phyloP scores from a whole-genome alignment of 164 flowering plant species.

The Stephania yunnanensis region DNA sequence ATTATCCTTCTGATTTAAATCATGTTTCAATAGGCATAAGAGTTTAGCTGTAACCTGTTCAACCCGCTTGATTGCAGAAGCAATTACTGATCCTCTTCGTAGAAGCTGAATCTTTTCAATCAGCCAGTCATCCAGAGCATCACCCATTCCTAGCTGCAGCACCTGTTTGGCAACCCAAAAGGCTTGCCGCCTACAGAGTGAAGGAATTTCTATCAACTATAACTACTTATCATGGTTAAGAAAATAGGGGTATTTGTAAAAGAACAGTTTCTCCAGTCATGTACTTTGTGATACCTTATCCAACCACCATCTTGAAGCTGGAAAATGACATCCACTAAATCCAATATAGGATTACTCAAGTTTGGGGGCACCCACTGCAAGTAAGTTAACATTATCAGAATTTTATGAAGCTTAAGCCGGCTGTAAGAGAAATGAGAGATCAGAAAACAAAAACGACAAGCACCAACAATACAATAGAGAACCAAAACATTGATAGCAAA shows the following conservation, averaged over 20 bases:
- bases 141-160: slow-evolving; percentile 99
- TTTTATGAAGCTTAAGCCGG: background rate
- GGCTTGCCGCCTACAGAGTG: slow-evolving; percentile 64
- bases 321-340: slow-evolving; percentile 90
- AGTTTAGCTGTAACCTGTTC: slow-evolving; percentile 54
- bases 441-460: background rate
- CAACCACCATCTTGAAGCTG: slow-evolving; percentile 99
- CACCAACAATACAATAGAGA: background rate
- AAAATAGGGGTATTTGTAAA: background rate
- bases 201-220: slow-evolving; percentile 1
- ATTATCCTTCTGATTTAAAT: background rate
- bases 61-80: slow-evolving; percentile 68
- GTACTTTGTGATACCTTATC: slow-evolving; percentile 64
- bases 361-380: slow-evolving; percentile 97
- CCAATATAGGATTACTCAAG: slow-evolving; percentile 73
- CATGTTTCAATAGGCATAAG: background rate
- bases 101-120: slow-evolving; percentile 85
- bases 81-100: slow-evolving; percentile 81
- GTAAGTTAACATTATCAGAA: slow-evolving; percentile 8
- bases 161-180: slow-evolving; percentile 98
- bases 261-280: background rate
- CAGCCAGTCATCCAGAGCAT: slow-evolving; percentile 99
- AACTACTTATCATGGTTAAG: background rate
- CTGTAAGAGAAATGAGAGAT: slow-evolving; percentile 10
- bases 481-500: background rate